Evolutionary conservation across 2,329 filamentous ascomycete species (phyloP), one percentile per base, ranked within the genome.

Genomic region (Fonsecaea multimorphosa): DNA sequence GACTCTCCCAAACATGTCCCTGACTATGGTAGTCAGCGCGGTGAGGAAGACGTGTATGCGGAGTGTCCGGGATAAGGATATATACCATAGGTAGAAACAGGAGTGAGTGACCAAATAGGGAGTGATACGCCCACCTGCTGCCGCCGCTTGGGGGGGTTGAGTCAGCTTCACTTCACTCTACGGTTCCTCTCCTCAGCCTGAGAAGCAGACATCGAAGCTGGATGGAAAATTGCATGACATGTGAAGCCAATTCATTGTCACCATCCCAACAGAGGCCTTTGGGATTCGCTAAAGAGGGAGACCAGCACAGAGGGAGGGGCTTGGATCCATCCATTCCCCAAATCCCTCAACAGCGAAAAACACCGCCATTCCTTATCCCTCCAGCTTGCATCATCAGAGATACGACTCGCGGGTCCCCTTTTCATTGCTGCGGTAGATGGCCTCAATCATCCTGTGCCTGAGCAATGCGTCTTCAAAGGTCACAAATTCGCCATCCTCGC

Each of bases 371-470:
- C n/a, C n/a, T n/a, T n/a, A n/a, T n/a, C n/a, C n/a, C n/a, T n/a
- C n/a, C n/a, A n/a, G n/a, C n/a, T n/a, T 31, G 29, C 29, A 31
- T 31, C 32, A 31, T 67, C 53, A 69, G 27, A 69, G 34, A 24
- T 69, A 69, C 7, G 34, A 61, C 44, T 70, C 67, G 31, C 64
- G 51, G 14, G 19, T 69, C 16, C 68, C 68, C 6, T 19, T 62
- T 46, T 67, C 57, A 19, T 69, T 64, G 32, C 68, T 69, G 31
- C 61, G 32, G 40, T 70, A 70, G 4, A 69, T 70, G 1, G 68
- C 68, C n/a, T 70, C 67, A 29, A 69, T 65, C 67, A 69, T 69
- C 40, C 34, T 61, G 34, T 69, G 66, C 27, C 68, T 61, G 22
- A 69, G 12, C 38, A 70, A 32, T 1, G 68, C 66, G 49, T 70